Conservation (phyloP, 202 grass and related monocot genomes). For the Carex arenaria region DNA sequence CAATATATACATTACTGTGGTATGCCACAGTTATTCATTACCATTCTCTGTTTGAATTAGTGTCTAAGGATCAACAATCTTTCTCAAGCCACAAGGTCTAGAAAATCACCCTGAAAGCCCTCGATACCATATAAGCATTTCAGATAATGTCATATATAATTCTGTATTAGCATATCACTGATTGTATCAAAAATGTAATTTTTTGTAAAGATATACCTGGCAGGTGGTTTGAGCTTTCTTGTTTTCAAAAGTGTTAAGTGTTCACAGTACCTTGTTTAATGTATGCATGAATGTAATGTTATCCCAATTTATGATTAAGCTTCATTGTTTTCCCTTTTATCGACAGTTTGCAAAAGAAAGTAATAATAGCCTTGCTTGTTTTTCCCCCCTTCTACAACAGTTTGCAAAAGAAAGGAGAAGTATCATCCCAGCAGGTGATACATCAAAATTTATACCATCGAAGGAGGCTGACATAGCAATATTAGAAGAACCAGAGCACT, state of each 20-base stretch:
- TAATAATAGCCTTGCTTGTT: not conserved
- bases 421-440: slow-evolving; percentile 86
- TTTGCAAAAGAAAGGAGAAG: slow-evolving; percentile 93
- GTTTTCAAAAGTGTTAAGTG: not conserved
- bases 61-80: not conserved
- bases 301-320: not conserved
- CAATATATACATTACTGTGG: not conserved
- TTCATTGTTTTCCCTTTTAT: not conserved
- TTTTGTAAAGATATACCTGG: not conserved
- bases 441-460: slow-evolving; percentile 72
- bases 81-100: not conserved
- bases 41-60: not conserved
- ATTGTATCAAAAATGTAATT: not conserved
- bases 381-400: slow-evolving; percentile 22
- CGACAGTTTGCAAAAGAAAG: not conserved
- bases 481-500: slow-evolving; percentile 88
- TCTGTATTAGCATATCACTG: not conserved
- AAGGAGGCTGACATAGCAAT: slow-evolving; percentile 85
- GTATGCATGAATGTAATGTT: not conserved
- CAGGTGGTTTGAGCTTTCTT: not conserved
- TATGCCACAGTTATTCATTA: not conserved
- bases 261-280: not conserved
- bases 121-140: not conserved
- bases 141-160: not conserved
- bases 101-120: not conserved